Base-by-base conservation (phyloP, 1,139 yeast genomes). In the Blastobotrys ciferrii region DNA sequence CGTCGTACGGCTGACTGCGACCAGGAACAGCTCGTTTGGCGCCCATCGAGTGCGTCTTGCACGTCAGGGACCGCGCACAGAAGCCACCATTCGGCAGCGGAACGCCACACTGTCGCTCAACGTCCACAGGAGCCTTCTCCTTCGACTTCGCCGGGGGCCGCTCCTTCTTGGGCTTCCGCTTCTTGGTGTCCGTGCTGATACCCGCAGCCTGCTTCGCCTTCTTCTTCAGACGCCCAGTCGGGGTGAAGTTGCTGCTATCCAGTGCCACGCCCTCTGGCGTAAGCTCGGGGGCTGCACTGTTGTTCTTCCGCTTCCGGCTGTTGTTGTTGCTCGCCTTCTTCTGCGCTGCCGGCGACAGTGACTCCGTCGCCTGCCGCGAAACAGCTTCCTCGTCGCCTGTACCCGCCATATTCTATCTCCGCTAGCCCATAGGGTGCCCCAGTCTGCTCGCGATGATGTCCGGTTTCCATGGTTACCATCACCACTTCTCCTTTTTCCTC, bases 21-120 rank as follows among this genome's bases (percentile, higher is more conserved):
- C 97, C 97, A 20, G 82, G 82, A 15, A 91, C 98, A 1, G 96
- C 91, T 60, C 97, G 78, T 60, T 91, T 91, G 25, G 96, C 96
- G 20, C 97, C 96, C 96, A 92, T 91, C 0, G 97, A 87, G 68
- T 92, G 98, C 1, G 98, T 88, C 64, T 92, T 92, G 74, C 98
- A 92, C 0, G 98, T 92, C 55, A 92, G 73, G 0, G 96, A 87
- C 47, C 98, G 77, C 4, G 97, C 97, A 74, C 98, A 92, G 60
- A 81, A 82, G 0, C 95, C 96, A 12, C 98, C 98, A 55, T 85
- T 85, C 0, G 96, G 91, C 51, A 92, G 71, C 2, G 89, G 87
- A 5, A 92, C 98, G 65, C 98, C 98, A 74, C 98, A 92, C 67
- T 92, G 98, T 55, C 80, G 83, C 65, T 92, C 98, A 36, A 92